Evolutionary conservation across 2,329 filamentous ascomycete species (phyloP).

Genomic region (Coleophoma cylindrospora): DNA sequence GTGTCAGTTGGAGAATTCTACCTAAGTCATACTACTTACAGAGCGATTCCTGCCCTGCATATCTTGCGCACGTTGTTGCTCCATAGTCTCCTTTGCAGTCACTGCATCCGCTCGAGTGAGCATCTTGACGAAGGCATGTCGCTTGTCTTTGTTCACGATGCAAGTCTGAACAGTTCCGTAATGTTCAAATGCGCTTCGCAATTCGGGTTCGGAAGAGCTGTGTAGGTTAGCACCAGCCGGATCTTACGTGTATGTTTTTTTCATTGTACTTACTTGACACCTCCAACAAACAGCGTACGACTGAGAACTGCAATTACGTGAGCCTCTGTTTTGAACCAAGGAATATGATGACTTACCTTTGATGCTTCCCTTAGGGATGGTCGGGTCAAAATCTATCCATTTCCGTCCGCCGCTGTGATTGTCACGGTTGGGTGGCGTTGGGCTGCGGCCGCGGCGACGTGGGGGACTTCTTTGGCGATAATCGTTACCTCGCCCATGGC

Average conservation of each 20-base stretch:
- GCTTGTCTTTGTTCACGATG: constrained; percentile 97
- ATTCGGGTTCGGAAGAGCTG: constrained; percentile 73
- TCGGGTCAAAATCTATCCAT: constrained; percentile 74
- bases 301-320: constrained; percentile 61
- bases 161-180: constrained; percentile 92
- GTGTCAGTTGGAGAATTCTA: neutral
- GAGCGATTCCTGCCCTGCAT: constrained; percentile 33
- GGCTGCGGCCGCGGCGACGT: constrained; percentile 57
- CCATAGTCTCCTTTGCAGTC: constrained; percentile 80
- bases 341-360: constrained; percentile 46
- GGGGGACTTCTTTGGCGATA: constrained; percentile 88
- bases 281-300: constrained; percentile 92
- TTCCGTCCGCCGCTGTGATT: constrained; percentile 50
- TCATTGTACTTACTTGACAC: constrained; percentile 67
- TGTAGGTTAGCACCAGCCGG: constrained; percentile 21
- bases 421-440: constrained; percentile 39
- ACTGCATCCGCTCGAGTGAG: constrained; percentile 82
- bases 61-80: constrained; percentile 67
- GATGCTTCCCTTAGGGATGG: constrained; percentile 71
- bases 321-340: constrained; percentile 11
- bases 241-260: neutral
- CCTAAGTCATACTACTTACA: neutral
- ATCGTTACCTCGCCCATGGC: constrained; percentile 53
- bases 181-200: constrained; percentile 73
- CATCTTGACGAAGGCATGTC: constrained; percentile 99